Evolutionary conservation across 2,329 filamentous ascomycete genomes (phyloP).

Genomic region (Aspergillus latus): DNA sequence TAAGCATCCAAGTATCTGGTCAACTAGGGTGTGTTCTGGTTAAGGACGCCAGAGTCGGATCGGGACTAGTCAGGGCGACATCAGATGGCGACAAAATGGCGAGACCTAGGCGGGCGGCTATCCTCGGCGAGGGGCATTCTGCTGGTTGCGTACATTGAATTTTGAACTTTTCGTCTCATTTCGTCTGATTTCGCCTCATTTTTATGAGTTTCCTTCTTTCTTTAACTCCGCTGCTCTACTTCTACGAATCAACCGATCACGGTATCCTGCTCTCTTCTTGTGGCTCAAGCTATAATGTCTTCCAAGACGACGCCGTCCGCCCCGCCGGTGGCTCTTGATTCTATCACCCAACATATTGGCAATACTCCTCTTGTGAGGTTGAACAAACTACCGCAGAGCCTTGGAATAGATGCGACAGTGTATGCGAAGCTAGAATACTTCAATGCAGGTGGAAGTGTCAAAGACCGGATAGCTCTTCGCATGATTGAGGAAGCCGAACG

Average conservation of each 20-base stretch:
- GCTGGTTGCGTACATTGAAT: neutral
- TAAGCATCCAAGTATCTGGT: neutral
- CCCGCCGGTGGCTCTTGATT: slow-evolving; percentile 60
- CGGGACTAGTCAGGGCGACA: slow-evolving; percentile 8
- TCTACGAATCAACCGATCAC: neutral
- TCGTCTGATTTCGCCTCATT: too few relatives aligned
- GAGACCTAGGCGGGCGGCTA: slow-evolving; percentile 6
- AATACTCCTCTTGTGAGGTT: slow-evolving; percentile 93
- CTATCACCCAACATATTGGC: slow-evolving; percentile 84
- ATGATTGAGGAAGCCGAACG: slow-evolving; percentile 97
- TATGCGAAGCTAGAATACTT: slow-evolving; percentile 92
- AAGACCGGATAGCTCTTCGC: slow-evolving; percentile 90
- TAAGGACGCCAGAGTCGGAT: neutral
- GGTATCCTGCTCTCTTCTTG: neutral
- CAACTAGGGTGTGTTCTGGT: too few relatives aligned
- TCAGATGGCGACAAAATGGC: slow-evolving; percentile 4
- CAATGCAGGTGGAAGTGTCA: slow-evolving; percentile 91
- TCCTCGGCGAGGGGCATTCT: slow-evolving; percentile 1
- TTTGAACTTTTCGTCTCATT: neutral
- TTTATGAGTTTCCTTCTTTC: neutral
- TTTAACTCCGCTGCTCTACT: too few relatives aligned
- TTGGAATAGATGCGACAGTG: slow-evolving; percentile 84
- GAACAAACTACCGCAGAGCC: slow-evolving; percentile 86
- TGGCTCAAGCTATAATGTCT: slow-evolving; percentile 40
- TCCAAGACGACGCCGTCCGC: slow-evolving; percentile 51